Conservation (phyloP, 2,329 filamentous ascomycete genomes). For the Volutella citrinella region DNA sequence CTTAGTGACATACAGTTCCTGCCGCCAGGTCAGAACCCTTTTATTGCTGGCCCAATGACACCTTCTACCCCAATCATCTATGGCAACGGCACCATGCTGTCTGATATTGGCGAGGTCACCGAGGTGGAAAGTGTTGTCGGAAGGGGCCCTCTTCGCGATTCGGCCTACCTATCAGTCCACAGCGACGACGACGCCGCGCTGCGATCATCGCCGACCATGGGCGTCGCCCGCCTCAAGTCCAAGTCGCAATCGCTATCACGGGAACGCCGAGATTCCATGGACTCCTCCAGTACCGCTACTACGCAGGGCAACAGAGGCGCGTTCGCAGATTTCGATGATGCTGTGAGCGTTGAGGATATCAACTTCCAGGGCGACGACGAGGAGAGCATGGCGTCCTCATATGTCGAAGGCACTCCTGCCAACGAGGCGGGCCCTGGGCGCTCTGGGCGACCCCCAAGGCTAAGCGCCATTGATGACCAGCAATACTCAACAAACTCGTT, state of each 20-base stretch:
- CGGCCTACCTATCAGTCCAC: slow-evolving; percentile 32
- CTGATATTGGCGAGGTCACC: slow-evolving; percentile 60
- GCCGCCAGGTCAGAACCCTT: slow-evolving; percentile 34
- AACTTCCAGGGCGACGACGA: slow-evolving; percentile 67
- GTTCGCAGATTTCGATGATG: slow-evolving; percentile 62
- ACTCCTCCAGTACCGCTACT: slow-evolving; percentile 60
- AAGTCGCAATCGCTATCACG: slow-evolving; percentile 41
- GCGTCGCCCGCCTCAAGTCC: slow-evolving; percentile 41
- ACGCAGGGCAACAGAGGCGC: slow-evolving; percentile 45
- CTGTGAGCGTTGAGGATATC: slow-evolving; percentile 60
- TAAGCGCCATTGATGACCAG: slow-evolving; percentile 37
- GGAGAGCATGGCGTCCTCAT: slow-evolving; percentile 60
- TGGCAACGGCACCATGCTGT: slow-evolving; percentile 67
- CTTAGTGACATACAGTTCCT: slow-evolving; percentile 37
- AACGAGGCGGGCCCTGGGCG: slow-evolving; percentile 14
- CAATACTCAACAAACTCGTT: slow-evolving; percentile 70
- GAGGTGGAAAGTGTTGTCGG: slow-evolving; percentile 51
- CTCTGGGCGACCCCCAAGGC: slow-evolving; percentile 40
- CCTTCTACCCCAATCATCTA: slow-evolving; percentile 65
- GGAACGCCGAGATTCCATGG: slow-evolving; percentile 53
- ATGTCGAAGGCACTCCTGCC: slow-evolving; percentile 43
- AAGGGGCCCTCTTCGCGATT: slow-evolving; percentile 36
- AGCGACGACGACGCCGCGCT: slow-evolving; percentile 34
- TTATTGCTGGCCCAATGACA: slow-evolving; percentile 43
- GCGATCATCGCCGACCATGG: slow-evolving; percentile 45